Base-by-base conservation (phyloP, 2,329 filamentous ascomycete species). In the Microdochium paspali region DNA sequence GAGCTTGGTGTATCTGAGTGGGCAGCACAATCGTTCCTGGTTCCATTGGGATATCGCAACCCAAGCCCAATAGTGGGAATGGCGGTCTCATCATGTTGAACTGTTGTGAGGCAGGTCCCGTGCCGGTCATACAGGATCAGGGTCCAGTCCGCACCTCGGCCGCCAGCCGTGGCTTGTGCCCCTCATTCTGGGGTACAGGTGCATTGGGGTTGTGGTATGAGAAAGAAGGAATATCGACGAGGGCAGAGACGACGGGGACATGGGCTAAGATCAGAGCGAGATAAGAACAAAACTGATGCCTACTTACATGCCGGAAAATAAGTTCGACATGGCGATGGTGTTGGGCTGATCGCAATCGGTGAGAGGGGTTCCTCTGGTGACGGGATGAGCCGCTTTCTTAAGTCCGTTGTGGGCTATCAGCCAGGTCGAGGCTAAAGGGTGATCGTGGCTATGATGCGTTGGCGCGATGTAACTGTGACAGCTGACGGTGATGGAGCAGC, bases 271-370 rank as follows among this genome's bases (percentile, higher is more conserved):
- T 44, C 45, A 46, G 44, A 45, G 44, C 42, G 44, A 48, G 47
- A 46, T n/a, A 45, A 39, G 45, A 28, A 39, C 51, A 48, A 46
- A 49, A 49, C 50, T 54, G 44, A 47, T 46, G 51, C 48, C 52
- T 4, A 77, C 76, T 76, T 69, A 80, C 76, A 80, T 79, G 65
- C 76, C 76, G 58, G 76, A 79, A 62, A 80, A 79, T 57, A 80
- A 67, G 66, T 78, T 79, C 57, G 76, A 79, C 76, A 79, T 80
- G 61, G 58, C 67, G 56, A 55, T 52, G 54, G 35, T 40, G 35
- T 20, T 40, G 35, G 35, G 23, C 35, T 18, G 20, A n/a, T 10
- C 18, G 35, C 10, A 20, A 18, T 40, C 35, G 35, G 35, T 40
- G 35, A 40, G 18, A 40, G 35, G 35, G 35, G 35, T 6, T 40